These are phyloP conservation scores for Pleurotus ostreatus DNA, from an alignment of 768 basidiomycete species.

Conservation along the genomic window DNA sequence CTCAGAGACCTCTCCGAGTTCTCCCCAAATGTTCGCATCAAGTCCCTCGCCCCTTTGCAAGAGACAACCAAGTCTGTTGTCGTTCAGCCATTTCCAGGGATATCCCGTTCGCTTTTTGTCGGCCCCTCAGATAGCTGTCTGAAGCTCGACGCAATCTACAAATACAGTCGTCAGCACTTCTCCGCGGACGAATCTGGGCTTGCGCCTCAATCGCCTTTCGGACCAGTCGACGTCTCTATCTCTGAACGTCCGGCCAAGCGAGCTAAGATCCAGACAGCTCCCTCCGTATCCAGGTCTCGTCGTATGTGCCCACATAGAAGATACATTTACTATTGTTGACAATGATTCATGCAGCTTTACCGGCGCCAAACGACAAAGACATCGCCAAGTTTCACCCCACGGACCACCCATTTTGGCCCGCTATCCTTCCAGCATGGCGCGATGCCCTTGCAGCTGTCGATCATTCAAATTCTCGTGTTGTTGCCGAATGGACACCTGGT, in stretches of 20 bases:
- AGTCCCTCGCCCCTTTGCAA: neutral
- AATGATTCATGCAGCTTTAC: too few species aligned
- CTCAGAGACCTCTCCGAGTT: constrained; percentile 5
- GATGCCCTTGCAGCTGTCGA: neutral
- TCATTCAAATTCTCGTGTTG: neutral
- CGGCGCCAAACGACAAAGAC: too few species aligned
- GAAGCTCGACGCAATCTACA: neutral
- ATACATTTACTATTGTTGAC: too few species aligned
- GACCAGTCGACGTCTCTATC: too few species aligned
- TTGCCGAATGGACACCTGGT: neutral
- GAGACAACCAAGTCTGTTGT: neutral
- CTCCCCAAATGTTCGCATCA: constrained; percentile 1
- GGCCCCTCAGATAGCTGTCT: neutral
- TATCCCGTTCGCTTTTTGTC: neutral
- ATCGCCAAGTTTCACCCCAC: too few species aligned
- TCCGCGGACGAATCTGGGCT: neutral
- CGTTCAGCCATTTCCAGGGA: neutral
- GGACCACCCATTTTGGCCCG: neutral
- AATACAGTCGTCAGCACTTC: neutral
- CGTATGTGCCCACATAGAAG: neutral
- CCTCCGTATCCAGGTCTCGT: neutral
- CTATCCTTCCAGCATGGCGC: neutral
- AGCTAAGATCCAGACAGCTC: too few species aligned
- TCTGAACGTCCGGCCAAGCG: too few species aligned
- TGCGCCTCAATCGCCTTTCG: neutral